Conservation (phyloP, 208 protist species). For the Acanthamoeba healyi region DNA sequence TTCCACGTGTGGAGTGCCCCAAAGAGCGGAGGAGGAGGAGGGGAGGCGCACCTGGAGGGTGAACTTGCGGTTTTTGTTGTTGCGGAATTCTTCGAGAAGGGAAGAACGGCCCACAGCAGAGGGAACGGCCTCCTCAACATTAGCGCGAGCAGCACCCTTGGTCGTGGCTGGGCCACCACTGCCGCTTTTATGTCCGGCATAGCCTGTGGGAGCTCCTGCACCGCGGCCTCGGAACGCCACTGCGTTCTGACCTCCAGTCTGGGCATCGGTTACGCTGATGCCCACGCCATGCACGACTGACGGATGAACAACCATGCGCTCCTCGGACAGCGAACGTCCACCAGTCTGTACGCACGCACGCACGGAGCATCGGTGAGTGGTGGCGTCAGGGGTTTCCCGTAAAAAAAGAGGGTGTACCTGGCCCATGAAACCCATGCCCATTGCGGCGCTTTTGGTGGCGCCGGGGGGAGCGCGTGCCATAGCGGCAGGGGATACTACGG, state of each 20-base stretch:
- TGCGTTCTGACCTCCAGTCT: not conserved
- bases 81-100: slow-evolving; percentile 67
- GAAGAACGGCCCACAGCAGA: slow-evolving; percentile 14
- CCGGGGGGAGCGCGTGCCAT: not conserved
- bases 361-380: not conserved
- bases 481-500: not conserved
- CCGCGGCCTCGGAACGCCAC: not conserved
- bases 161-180: not conserved
- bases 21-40: not conserved
- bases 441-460: not conserved
- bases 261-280: not conserved
- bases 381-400: not conserved
- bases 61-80: slow-evolving; percentile 75
- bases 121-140: not conserved
- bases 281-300: not conserved
- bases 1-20: not conserved
- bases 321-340: not conserved
- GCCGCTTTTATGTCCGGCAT: not conserved
- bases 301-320: not conserved
- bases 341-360: not conserved
- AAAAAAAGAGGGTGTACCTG: not conserved
- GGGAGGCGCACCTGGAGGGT: slow-evolving; percentile 13
- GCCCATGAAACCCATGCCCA: slow-evolving; percentile 26
- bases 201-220: not conserved
- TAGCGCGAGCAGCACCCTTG: not conserved